Base-by-base conservation (phyloP, 2,329 filamentous ascomycete species). In the Fusarium concolor region DNA sequence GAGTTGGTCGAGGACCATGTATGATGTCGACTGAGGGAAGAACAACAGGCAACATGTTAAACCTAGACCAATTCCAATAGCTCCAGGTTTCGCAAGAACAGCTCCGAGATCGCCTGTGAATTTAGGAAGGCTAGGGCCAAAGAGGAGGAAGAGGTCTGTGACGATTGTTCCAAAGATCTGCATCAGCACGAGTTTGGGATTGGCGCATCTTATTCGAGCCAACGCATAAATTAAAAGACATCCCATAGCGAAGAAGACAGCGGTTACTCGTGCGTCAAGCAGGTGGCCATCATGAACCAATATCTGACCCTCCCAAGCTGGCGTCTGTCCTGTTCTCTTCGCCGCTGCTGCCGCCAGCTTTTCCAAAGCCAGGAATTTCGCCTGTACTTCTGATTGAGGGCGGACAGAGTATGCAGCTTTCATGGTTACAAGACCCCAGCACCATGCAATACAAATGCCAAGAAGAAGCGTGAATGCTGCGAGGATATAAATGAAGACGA, bases 11-110 rank as follows among this genome's bases (percentile, higher is more conserved):
- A 86, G 71, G 2, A 83, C 79, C 3, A 79, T 74, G 24, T 80
- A 79, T 0, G 83, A 84, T 0, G 84, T 83, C 0, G 84, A 86
- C 39, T 80, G 79, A 0, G 84, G 84, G 54, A 86, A 85, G 43
- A 86, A 75, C 5, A 86, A 56, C 2, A 86, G 50, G 7, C 78
- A 80, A 43, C 79, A 83, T 5, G 75, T 79, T 4, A 81, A 54
- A 1, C 83, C 84, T 1, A 86, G 70, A 0, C 80, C 84, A 9
- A 82, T 76, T 0, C 81, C 83, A 18, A 83, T 78, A 1, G 81
- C 81, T 2, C 79, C 81, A 1, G 84, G 84, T 39, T 82, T 80
- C 5, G 85, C 76, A 20, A 85, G 62, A 0, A 77, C 41, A 6
- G 75, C 67, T 0, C 80, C 77, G 1, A 70, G 8, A 1, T 64